Base-by-base conservation (phyloP, 192 early-diverging fungal genomes). In the Glomus cerebriforme region DNA sequence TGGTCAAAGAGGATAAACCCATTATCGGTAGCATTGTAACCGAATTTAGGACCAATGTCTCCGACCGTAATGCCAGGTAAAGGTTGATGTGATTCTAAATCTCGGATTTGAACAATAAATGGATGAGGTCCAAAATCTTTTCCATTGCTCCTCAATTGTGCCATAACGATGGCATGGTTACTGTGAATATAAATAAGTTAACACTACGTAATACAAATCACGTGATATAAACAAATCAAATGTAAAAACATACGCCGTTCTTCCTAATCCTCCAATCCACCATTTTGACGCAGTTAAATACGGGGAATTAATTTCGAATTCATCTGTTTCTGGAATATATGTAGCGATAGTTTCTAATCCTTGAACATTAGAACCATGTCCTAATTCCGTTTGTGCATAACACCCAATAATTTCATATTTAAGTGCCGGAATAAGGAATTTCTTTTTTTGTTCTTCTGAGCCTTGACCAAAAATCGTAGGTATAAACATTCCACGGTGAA, bases 301-400 rank as follows among this genome's bases (percentile, higher is more conserved):
- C 31, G 95, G 95, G 37, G 90, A 89, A 80, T 96, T 92, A 64
- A 96, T 85, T 76, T 94, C 95, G 71, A 95, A 96, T 86, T 96
- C 92, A 79, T 95, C 88, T 4, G 93, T 95, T 81, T 92, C 93
- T 4, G 92, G 90, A 58, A 93, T 86, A 72, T 89, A 95, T 1
- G 93, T 95, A 68, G 94, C 94, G 0, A 93, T 94, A 35, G 95
- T 96, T 86, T 96, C 95, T 31, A 96, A 87, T 3, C 93, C 95
- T 87, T 95, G 92, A n/a, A 96, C 91, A 68, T 96, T 96, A 43
- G 90, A 91, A 15, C 92, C 92, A 77, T 94, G 92, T 15, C 85
- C 88, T 34, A 96, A 87, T 85, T 95, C 95, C 2, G 94, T 95
- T 79, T 95, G 94, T 35, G 94, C 92, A 75, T 95, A 95, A 83